Evolutionary conservation across 805 yeast genomes (phyloP).

Genomic region (Clavispora fructus): DNA sequence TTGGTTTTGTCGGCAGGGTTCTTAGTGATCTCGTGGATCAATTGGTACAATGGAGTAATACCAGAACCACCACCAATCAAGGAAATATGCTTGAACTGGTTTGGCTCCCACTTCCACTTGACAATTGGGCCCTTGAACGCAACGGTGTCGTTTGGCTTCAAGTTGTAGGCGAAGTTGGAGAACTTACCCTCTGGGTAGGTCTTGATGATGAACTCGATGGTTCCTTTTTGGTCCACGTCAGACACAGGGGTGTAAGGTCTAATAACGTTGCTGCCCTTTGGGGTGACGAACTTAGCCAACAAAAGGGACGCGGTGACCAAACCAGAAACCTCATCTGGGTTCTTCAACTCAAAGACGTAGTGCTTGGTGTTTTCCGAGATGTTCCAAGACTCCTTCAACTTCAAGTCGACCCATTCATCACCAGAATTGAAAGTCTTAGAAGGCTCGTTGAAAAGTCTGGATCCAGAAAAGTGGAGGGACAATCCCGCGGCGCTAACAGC

Average conservation of each 20-base stretch:
- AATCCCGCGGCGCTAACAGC: constrained; percentile 33
- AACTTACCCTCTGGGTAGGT: constrained; percentile 81
- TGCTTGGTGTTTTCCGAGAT: constrained; percentile 62
- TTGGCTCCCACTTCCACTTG: constrained; percentile 88
- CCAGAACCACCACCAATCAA: constrained; percentile 96
- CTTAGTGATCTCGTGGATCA: constrained; percentile 67
- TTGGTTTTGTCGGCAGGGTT: constrained; percentile 88
- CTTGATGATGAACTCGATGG: constrained; percentile 77
- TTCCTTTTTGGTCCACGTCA: constrained; percentile 64
- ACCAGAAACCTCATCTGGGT: constrained; percentile 66
- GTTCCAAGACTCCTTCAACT: constrained; percentile 43
- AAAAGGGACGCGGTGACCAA: constrained; percentile 74
- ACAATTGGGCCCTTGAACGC: constrained; percentile 90
- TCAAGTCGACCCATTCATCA: constrained; percentile 68
- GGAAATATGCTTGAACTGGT: constrained; percentile 72
- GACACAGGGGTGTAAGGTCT: constrained; percentile 89
- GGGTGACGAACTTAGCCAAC: constrained; percentile 74
- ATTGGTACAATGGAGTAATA: constrained; percentile 91
- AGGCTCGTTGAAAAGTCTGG: constrained; percentile 30
- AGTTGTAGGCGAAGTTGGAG: constrained; percentile 63
- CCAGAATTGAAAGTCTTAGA: constrained; percentile 54
- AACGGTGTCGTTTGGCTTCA: constrained; percentile 75
- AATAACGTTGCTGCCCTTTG: constrained; percentile 80
- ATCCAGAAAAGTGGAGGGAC: constrained; percentile 23
- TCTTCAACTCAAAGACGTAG: constrained; percentile 65